phyloP scores from a whole-genome alignment of 306 rosid genomes.

The Cicer arietinum region DNA sequence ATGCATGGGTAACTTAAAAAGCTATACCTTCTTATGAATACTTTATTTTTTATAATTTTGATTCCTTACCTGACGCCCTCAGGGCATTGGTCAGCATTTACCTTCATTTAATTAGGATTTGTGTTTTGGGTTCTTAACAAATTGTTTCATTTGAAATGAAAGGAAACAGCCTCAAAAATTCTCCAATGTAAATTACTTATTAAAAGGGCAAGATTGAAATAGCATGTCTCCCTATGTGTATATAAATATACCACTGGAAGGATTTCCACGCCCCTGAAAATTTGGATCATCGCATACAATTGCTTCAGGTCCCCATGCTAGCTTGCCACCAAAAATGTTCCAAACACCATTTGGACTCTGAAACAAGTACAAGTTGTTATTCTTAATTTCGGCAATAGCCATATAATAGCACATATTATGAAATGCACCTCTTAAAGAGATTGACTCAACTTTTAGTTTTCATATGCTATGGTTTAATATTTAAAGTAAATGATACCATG shows the following conservation, averaged over 20 bases:
- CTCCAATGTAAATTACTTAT: conserved; percentile 20
- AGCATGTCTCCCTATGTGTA: not conserved
- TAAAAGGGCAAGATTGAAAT: conserved; percentile 13
- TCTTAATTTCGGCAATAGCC: conserved; percentile 28
- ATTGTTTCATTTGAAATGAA: conserved; percentile 20
- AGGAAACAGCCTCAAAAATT: conserved; percentile 31
- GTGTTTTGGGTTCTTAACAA: too few relatives aligned
- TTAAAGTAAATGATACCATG: not conserved
- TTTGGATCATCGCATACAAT: conserved; percentile 83
- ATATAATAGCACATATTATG: conserved; percentile 2
- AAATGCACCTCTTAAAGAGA: conserved; percentile 31
- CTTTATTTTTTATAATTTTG: not conserved
- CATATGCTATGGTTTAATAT: conserved; percentile 26
- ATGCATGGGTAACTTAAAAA: conserved; percentile 7
- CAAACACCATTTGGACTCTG: conserved; percentile 85
- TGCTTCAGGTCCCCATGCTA: conserved; percentile 86
- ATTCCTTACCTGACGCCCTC: conserved; percentile 1
- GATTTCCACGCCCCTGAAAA: conserved; percentile 80
- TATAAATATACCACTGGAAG: conserved; percentile 65
- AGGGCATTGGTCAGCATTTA: not conserved
- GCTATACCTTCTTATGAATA: not conserved
- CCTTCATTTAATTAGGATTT: conserved; percentile 19
- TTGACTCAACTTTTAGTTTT: conserved; percentile 19
- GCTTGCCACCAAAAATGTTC: conserved; percentile 84
- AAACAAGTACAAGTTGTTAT: conserved; percentile 44